Conservation (phyloP, 1,284 basidiomycete species). For the Athelia psychrophila region DNA sequence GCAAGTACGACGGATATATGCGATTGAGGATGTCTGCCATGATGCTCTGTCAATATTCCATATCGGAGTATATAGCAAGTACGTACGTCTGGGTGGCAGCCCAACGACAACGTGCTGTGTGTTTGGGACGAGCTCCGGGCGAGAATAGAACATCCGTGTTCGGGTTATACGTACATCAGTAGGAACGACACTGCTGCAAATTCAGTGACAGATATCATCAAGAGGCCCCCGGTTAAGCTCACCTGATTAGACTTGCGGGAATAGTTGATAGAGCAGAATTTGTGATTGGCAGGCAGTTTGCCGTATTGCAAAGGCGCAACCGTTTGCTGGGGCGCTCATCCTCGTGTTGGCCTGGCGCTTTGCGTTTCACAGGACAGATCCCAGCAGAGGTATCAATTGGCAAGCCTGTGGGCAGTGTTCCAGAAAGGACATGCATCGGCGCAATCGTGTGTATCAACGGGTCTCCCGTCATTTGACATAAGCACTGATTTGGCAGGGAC, state of each 20-base stretch:
- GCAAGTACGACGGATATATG: slow-evolving; percentile 40
- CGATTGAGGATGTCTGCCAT: slow-evolving; percentile 60
- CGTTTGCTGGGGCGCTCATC: slow-evolving; percentile 23
- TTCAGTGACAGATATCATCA: background rate
- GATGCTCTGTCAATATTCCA: background rate
- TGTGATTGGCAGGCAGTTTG: background rate
- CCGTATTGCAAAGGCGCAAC: slow-evolving; percentile 9
- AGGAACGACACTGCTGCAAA: slow-evolving; percentile 37
- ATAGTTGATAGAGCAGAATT: background rate
- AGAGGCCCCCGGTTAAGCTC: background rate
- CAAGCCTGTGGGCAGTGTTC: background rate
- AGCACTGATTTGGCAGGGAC: slow-evolving; percentile 73
- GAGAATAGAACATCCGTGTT: slow-evolving; percentile 64
- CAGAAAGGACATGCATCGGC: slow-evolving; percentile 10
- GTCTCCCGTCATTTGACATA: slow-evolving; percentile 76
- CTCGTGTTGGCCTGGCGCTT: background rate
- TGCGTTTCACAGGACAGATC: slow-evolving; percentile 7
- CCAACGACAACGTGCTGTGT: slow-evolving; percentile 53
- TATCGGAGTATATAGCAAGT: background rate
- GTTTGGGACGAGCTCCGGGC: slow-evolving; percentile 48
- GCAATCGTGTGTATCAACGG: slow-evolving; percentile 51
- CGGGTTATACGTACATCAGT: slow-evolving; percentile 57
- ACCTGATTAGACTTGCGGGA: background rate
- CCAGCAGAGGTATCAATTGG: background rate
- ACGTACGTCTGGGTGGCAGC: slow-evolving; percentile 65